Conservation (phyloP, 768 basidiomycete species). For the Dioszegia crocea region DNA sequence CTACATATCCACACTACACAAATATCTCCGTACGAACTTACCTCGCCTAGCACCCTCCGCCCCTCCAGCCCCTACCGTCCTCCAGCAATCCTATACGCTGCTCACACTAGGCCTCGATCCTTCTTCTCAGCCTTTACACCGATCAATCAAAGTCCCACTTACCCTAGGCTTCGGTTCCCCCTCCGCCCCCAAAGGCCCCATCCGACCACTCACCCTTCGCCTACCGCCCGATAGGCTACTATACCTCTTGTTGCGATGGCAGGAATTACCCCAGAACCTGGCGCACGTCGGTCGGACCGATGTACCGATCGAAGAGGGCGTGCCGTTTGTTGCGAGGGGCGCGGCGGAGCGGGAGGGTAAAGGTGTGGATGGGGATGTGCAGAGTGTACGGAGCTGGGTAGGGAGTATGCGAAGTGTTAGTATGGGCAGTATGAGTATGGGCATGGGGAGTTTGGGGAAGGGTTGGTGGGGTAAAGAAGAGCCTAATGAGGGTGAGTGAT, state of each 20-base stretch:
- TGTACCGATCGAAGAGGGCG: conserved; percentile 39
- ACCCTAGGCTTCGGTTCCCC: conserved; percentile 42
- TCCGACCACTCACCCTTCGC: conserved; percentile 41
- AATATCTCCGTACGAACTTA: conserved; percentile 40
- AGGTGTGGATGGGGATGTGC: conserved; percentile 38
- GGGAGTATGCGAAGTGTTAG: conserved; percentile 47
- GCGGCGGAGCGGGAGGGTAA: conserved; percentile 21
- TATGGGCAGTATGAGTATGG: conserved; percentile 29
- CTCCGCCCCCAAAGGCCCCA: conserved; percentile 11
- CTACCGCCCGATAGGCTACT: conserved; percentile 46
- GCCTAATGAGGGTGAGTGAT: conserved; percentile 41
- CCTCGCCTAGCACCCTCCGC: conserved; percentile 33
- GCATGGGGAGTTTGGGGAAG: conserved; percentile 1
- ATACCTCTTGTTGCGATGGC: conserved; percentile 45
- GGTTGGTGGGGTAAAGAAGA: conserved; percentile 45
- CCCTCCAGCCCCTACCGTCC: conserved; percentile 13
- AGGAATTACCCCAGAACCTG: conserved; percentile 28
- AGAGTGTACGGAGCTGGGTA: conserved; percentile 47
- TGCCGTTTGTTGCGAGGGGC: conserved; percentile 35
- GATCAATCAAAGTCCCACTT: conserved; percentile 40
- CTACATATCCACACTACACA: conserved; percentile 42
- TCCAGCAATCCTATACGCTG: conserved; percentile 46
- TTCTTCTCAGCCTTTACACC: conserved; percentile 33
- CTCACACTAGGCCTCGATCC: conserved; percentile 48
- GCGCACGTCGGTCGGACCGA: conserved; percentile 46